phyloP scores from a whole-genome alignment of 306 rosid genomes.

The Inga laurina region DNA sequence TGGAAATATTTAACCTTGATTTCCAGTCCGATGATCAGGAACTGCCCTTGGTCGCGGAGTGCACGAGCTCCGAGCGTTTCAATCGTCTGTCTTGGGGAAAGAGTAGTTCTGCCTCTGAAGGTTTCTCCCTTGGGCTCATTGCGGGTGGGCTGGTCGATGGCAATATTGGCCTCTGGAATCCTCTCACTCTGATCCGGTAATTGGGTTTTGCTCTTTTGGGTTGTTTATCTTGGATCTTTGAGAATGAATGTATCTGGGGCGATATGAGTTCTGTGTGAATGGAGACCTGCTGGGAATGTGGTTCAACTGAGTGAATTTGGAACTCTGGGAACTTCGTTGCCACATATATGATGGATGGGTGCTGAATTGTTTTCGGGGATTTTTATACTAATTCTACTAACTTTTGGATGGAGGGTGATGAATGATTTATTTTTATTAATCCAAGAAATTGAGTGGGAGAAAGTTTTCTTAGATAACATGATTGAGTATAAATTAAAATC shows the following conservation, averaged over 20 bases:
- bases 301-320: slow-evolving; percentile 16
- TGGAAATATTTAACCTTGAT: slow-evolving; percentile 93
- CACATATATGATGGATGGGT: neutral
- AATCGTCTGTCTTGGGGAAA: slow-evolving; percentile 86
- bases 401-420: neutral
- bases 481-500: slow-evolving; percentile 17
- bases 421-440: neutral
- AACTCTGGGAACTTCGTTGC: neutral
- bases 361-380: slow-evolving; percentile 13
- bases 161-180: slow-evolving; percentile 89
- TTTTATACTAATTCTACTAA: neutral
- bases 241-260: slow-evolving; percentile 21
- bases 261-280: slow-evolving; percentile 5
- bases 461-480: neutral
- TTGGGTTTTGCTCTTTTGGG: slow-evolving; percentile 21
- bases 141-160: slow-evolving; percentile 97
- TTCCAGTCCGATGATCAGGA: slow-evolving; percentile 93
- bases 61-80: slow-evolving; percentile 85
- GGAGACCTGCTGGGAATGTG: slow-evolving; percentile 2
- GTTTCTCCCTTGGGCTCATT: slow-evolving; percentile 72
- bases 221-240: slow-evolving; percentile 16
- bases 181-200: slow-evolving; percentile 90
- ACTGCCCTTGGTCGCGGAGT: slow-evolving; percentile 76
- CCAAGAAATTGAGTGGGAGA: neutral
- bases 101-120: slow-evolving; percentile 55